A percentile compares a stretch with the other conserved stretches of the same genome.
Evolutionary conservation across 768 basidiomycete genomes (phyloP).

Genomic region (Collybia mongolica): DNA sequence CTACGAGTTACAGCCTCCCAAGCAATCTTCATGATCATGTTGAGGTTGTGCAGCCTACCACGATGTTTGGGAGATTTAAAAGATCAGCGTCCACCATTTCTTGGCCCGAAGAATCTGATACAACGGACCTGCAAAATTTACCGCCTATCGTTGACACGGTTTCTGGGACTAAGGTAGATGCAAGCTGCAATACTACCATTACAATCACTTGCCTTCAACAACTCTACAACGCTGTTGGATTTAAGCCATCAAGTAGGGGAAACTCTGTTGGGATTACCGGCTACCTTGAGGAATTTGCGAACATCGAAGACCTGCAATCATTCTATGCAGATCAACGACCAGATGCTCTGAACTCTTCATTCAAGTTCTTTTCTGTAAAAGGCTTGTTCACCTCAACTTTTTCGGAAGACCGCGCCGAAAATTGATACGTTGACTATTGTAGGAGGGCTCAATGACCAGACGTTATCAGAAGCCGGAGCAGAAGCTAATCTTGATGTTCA

Average conservation of each 20-base stretch:
- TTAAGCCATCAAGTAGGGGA: conserved; percentile 37
- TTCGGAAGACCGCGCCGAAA: conserved; percentile 6
- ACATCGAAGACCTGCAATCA: conserved; percentile 45
- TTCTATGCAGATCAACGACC: conserved; percentile 52
- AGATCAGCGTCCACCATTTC: conserved; percentile 37
- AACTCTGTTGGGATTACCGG: conserved; percentile 54
- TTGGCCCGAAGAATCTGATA: conserved; percentile 21
- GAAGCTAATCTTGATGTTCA: conserved; percentile 74
- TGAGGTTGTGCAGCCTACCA: conserved; percentile 72
- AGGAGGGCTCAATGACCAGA: conserved; percentile 68
- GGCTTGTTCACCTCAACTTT: conserved; percentile 31
- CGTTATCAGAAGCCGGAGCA: conserved; percentile 43
- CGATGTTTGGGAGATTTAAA: conserved; percentile 54
- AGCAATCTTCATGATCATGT: conserved; percentile 55
- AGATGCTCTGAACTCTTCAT: conserved; percentile 46
- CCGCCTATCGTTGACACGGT: conserved; percentile 16
- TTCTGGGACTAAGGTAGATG: conserved; percentile 39
- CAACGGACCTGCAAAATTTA: conserved; percentile 6
- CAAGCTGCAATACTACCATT: conserved; percentile 47
- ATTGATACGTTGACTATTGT: conserved; percentile 4
- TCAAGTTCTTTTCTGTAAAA: conserved; percentile 52
- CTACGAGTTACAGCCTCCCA: conserved; percentile 70
- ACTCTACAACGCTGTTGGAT: conserved; percentile 53
- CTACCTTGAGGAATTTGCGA: conserved; percentile 55
- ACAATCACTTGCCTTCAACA: conserved; percentile 54